Base-by-base conservation (phyloP, 2,329 filamentous ascomycete species). In the Tolypocladium sp. region DNA sequence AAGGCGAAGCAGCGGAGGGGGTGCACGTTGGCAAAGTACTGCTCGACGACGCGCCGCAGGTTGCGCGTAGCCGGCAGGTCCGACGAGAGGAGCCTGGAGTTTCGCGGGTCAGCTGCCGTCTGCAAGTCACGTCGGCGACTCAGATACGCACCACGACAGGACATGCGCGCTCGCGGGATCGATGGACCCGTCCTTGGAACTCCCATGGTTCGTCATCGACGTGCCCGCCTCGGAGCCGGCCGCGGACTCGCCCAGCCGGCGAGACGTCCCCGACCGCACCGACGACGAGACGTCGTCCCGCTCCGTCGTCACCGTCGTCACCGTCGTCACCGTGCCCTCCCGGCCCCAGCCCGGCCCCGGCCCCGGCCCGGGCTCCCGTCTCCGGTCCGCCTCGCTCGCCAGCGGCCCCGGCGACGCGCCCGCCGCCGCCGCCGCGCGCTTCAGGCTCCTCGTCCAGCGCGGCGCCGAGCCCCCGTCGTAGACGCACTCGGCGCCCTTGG, bases 1-100 rank as follows among this genome's bases (percentile, higher is more conserved):
- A 75, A 75, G 20, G 73, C 72, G 57, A 75, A 75, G 61, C 73
- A 75, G 25, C 73, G 69, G 5, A 75, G 67, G n/a, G 72, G 72
- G 56, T 75, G 79, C 5, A 74, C 65, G 37, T 74, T 74, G 60
- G 71, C 65, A 62, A 74, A 74, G 59, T 74, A 74, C 60, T 72
- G 72, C 53, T 74, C 72, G 30, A 74, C 69, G 4, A 74, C 68
- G 0, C 67, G 68, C 17, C 72, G 72, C 27, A 74, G 67, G 51
- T 73, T 71, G 57, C 70, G 69, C n/a, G 61, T 57, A 12, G 68
- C 65, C 13, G 72, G 72, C 6, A 74, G 69, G 13, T 66, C 69
- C 20, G 69, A 62, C 7, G 71, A 69, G 25, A 73, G 63, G 12
- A 74, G 65, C 72, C 72, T 74, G 37, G 12, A 20, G 2, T n/a